Evolutionary conservation across 2,329 filamentous ascomycete genomes (phyloP).

Genomic region (Corynespora cassiicola): DNA sequence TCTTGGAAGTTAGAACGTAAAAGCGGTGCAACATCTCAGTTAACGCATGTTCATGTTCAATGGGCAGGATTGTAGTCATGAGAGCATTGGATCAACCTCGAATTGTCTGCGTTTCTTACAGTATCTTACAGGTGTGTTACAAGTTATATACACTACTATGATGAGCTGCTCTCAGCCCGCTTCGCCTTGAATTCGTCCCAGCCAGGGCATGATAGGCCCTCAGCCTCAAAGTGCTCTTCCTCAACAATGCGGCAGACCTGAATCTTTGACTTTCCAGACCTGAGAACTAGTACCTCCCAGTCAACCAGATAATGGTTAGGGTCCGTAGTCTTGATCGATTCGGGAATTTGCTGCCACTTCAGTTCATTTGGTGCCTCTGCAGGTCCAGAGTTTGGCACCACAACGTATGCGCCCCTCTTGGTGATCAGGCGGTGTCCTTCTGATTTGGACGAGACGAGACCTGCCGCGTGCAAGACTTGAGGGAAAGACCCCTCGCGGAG

Average conservation of each 20-base stretch:
- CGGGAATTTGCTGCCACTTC: constrained; percentile 66
- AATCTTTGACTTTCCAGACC: constrained; percentile 67
- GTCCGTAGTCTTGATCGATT: constrained; percentile 63
- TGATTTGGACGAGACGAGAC: constrained; percentile 62
- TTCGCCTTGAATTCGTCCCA: constrained; percentile 50
- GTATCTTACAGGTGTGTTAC: constrained; percentile 10
- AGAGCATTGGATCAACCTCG: constrained; percentile 1
- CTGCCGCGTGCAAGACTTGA: constrained; percentile 65
- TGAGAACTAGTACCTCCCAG: constrained; percentile 60
- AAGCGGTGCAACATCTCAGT: constrained; percentile 39
- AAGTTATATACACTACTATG: not conserved
- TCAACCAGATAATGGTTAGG: constrained; percentile 67
- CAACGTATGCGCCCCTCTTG: constrained; percentile 65
- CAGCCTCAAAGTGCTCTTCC: constrained; percentile 59
- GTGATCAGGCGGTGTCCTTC: constrained; percentile 66
- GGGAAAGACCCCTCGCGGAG: constrained; percentile 63
- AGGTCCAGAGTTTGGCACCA: constrained; percentile 52
- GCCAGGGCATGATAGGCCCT: constrained; percentile 56
- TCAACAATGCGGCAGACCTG: constrained; percentile 62
- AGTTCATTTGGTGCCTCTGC: constrained; percentile 53
- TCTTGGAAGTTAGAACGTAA: constrained; percentile 44
- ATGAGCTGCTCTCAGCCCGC: constrained; percentile 6
- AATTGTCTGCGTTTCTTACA: constrained; percentile 4
- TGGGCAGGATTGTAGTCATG: too few species aligned
- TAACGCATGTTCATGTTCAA: too few species aligned